These are phyloP conservation scores for Lagenidium giganteum DNA, from an alignment of 352 stramenopile species.

Conservation along the genomic window DNA sequence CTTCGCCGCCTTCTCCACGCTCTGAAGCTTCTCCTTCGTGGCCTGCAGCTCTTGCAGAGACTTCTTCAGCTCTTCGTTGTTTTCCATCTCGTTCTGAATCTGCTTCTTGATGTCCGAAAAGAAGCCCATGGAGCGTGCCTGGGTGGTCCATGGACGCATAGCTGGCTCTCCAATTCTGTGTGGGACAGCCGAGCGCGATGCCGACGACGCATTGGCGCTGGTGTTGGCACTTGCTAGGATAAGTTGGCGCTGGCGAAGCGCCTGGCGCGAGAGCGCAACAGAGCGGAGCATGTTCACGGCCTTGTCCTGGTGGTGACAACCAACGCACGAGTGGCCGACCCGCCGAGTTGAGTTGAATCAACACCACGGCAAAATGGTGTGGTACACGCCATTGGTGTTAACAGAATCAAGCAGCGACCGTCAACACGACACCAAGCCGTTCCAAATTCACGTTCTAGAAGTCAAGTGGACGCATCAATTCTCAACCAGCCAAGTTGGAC, in stretches of 20 bases:
- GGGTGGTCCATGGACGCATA: not conserved
- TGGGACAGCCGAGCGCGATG: constrained; percentile 1
- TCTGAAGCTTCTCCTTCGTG: constrained; percentile 47
- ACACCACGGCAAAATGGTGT: too few relatives aligned
- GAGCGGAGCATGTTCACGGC: too few relatives aligned
- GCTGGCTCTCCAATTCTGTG: not conserved
- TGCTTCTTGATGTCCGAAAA: constrained; percentile 64
- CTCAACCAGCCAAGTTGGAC: constrained; percentile 24
- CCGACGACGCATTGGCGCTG: too few relatives aligned
- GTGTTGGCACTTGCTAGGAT: too few relatives aligned
- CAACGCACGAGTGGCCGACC: constrained; percentile 2
- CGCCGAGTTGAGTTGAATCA: not conserved
- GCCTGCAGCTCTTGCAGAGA: constrained; percentile 52
- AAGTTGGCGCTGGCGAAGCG: too few relatives aligned
- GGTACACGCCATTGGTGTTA: too few relatives aligned
- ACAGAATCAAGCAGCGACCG: too few relatives aligned
- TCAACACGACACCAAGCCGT: constrained; percentile 10
- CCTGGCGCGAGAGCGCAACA: too few relatives aligned
- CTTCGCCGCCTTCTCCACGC: constrained; percentile 39
- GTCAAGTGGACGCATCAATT: constrained; percentile 14
- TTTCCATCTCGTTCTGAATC: constrained; percentile 62
- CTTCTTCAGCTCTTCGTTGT: constrained; percentile 64
- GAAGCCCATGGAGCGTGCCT: constrained; percentile 44
- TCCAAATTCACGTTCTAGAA: constrained; percentile 14
- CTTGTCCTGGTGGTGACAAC: constrained; percentile 3